Conservation (phyloP, 2,329 filamentous ascomycete genomes). For the Fusarium mexicanum region DNA sequence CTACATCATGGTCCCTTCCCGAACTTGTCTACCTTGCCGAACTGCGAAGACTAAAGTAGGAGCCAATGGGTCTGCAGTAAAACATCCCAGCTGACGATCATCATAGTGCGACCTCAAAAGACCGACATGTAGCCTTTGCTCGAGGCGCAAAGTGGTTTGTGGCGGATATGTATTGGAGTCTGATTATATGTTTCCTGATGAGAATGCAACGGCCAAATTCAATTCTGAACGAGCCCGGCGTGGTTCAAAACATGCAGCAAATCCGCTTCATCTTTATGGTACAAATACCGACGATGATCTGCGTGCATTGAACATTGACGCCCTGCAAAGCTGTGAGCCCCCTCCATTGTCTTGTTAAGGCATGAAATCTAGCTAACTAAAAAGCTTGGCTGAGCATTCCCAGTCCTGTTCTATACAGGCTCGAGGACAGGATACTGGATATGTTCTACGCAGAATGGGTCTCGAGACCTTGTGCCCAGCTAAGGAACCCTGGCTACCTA, state of each 20-base stretch:
- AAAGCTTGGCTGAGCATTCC: accelerated
- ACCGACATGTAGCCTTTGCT: background rate
- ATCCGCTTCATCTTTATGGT: accelerated
- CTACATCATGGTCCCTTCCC: background rate
- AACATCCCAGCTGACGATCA: background rate
- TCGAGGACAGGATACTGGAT: background rate
- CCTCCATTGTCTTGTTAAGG: too few species aligned
- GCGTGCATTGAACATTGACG: background rate
- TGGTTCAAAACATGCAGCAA: background rate
- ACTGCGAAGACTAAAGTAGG: background rate
- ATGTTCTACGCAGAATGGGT: background rate
- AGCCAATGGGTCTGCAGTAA: too few species aligned
- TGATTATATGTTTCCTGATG: background rate
- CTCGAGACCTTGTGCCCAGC: background rate
- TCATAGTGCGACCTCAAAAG: background rate
- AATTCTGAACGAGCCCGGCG: background rate
- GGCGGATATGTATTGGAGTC: background rate
- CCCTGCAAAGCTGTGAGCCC: accelerated
- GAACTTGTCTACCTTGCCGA: background rate
- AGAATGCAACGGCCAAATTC: background rate
- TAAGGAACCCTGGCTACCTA: background rate
- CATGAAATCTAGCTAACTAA: background rate
- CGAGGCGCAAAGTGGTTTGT: background rate
- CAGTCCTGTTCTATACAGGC: background rate
- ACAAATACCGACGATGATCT: accelerated